Percentiles rank a stretch among this genome's conserved stretches.
phyloP scores from a whole-genome alignment of 345 rosid genomes.

The Abelmoschus esculentus region DNA sequence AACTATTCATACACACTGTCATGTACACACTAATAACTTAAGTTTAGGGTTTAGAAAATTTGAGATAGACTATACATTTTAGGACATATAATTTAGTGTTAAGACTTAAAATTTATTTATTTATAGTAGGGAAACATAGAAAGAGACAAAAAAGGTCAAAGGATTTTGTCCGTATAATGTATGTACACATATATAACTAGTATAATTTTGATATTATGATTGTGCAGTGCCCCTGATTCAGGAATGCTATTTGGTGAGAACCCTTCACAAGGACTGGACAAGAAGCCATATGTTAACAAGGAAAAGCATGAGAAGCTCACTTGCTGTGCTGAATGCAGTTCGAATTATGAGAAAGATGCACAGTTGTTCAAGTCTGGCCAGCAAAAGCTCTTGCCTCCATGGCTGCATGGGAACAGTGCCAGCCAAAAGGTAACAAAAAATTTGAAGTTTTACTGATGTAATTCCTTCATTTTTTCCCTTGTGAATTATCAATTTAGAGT shows the following conservation, averaged over 20 bases:
- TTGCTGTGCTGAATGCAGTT: constrained; percentile 68
- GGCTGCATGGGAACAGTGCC: constrained; percentile 44
- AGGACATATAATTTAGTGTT: too few species aligned
- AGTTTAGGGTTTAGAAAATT: too few species aligned
- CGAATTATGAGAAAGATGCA: constrained; percentile 66
- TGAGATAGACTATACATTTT: too few species aligned
- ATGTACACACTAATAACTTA: too few species aligned
- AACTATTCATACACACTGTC: too few species aligned
- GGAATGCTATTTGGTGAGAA: constrained; percentile 19
- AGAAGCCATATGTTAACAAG: constrained; percentile 39
- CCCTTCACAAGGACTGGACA: constrained; percentile 21
- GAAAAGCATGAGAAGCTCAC: constrained; percentile 46
- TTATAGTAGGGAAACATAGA: too few species aligned
- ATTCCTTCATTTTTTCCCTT: too few species aligned
- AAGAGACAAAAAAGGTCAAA: too few species aligned
- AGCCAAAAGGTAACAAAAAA: constrained; percentile 42
- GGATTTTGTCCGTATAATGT: too few species aligned
- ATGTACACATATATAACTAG: background rate
- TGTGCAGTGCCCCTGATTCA: constrained; percentile 45
- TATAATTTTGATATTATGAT: background rate
- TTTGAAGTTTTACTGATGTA: background rate
- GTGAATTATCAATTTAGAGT: background rate
- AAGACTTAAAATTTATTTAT: too few species aligned
- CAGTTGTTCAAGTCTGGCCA: constrained; percentile 41
- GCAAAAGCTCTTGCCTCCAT: constrained; percentile 50